Conservation (phyloP, 495 filamentous ascomycete genomes). For the Lophium mytilinum region DNA sequence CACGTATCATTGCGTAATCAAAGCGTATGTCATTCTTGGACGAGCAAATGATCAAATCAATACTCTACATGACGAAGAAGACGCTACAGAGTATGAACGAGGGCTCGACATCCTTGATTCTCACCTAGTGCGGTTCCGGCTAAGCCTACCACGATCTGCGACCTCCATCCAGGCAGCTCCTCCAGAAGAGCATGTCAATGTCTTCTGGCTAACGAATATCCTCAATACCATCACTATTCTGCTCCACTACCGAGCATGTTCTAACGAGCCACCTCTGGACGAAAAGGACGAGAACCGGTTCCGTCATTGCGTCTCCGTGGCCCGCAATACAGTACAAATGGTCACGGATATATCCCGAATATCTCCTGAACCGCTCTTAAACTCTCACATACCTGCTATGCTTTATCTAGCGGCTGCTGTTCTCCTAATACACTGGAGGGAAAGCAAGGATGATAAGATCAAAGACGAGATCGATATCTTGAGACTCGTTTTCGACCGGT, state of each 20-base stretch:
- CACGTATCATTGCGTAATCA: slow-evolving; percentile 12
- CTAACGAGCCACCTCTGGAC: not conserved
- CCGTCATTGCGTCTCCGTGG: slow-evolving; percentile 3
- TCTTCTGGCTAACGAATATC: slow-evolving; percentile 8
- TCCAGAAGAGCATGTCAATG: not conserved
- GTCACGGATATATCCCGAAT: slow-evolving; percentile 16
- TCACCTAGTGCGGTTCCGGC: slow-evolving; percentile 11
- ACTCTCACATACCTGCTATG: slow-evolving; percentile 1
- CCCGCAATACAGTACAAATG: slow-evolving; percentile 4
- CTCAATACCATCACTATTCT: slow-evolving; percentile 16
- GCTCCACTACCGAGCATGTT: slow-evolving; percentile 7
- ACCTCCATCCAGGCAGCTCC: slow-evolving; percentile 9
- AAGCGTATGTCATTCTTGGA: slow-evolving; percentile 15
- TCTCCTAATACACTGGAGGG: slow-evolving; percentile 14
- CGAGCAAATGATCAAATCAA: slow-evolving; percentile 12
- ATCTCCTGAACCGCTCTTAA: slow-evolving; percentile 10
- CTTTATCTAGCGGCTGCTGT: slow-evolving; percentile 9
- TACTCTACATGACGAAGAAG: slow-evolving; percentile 6
- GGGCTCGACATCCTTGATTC: slow-evolving; percentile 5
- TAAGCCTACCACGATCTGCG: slow-evolving; percentile 11
- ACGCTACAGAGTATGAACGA: slow-evolving; percentile 2
- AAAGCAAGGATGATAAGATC: slow-evolving; percentile 3
- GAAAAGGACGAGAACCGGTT: not conserved
- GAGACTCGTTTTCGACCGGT: slow-evolving; percentile 10
- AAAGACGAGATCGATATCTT: slow-evolving; percentile 17